Percentiles rank a stretch among this genome's conserved stretches.
phyloP scores from a whole-genome alignment of 2,329 filamentous ascomycete species.

The Onygenales sp. region DNA sequence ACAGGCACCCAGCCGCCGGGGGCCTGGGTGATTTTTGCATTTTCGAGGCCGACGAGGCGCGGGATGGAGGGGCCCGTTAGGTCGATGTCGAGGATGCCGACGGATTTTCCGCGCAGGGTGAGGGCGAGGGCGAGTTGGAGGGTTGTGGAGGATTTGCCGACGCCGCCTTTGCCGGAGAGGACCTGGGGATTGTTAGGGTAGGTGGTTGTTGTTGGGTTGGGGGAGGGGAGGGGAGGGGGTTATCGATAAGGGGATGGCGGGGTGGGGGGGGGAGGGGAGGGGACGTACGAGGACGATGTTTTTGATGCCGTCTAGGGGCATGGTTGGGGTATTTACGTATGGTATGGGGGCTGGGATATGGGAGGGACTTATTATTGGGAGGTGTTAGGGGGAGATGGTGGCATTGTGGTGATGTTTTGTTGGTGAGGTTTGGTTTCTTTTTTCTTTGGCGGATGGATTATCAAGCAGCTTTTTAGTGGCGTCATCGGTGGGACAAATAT shows the following conservation, averaged over 20 bases:
- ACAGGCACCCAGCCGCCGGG: constrained; percentile 90
- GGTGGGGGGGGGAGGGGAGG: constrained; percentile 1
- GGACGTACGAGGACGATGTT: constrained; percentile 33
- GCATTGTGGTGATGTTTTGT: too few species aligned
- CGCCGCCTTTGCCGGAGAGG: constrained; percentile 93
- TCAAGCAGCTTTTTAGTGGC: background rate
- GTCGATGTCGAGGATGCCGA: constrained; percentile 93
- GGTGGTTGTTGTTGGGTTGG: background rate
- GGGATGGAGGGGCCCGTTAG: constrained; percentile 94
- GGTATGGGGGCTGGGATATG: too few species aligned
- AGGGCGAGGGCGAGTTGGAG: constrained; percentile 90
- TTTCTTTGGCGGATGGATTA: background rate
- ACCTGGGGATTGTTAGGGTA: constrained; percentile 36
- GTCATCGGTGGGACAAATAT: background rate
- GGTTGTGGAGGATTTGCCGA: constrained; percentile 96
- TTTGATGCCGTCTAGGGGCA: constrained; percentile 35
- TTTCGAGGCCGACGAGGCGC: constrained; percentile 83
- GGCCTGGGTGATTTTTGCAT: constrained; percentile 80
- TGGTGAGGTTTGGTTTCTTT: too few species aligned
- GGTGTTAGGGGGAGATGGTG: too few species aligned
- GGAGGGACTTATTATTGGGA: too few species aligned
- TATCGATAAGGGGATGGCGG: constrained; percentile 32
- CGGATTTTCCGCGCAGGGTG: constrained; percentile 72
- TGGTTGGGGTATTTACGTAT: constrained; percentile 10
- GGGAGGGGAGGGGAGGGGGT: constrained; percentile 11